These are phyloP conservation scores for Sechiopsis laciniata DNA, from an alignment of 306 rosid species.

Conservation along the genomic window DNA sequence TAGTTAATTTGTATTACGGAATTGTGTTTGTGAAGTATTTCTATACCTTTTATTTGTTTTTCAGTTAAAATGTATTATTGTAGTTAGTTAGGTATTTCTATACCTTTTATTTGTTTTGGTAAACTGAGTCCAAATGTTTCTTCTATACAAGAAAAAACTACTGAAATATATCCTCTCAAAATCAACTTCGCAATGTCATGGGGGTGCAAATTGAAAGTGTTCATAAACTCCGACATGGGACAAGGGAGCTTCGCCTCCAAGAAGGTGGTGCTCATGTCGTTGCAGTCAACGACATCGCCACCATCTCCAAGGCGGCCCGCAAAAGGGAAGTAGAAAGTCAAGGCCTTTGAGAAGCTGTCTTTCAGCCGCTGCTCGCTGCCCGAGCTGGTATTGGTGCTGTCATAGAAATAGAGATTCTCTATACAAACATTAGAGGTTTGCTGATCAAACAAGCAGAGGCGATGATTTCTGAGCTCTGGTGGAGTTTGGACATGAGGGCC, in stretches of 20 bases:
- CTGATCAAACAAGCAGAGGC: constrained; percentile 40
- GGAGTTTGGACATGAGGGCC: constrained; percentile 49
- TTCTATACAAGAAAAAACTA: too few species aligned
- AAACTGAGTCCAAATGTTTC: too few species aligned
- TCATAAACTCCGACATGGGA: constrained; percentile 28
- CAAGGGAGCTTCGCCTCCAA: constrained; percentile 21
- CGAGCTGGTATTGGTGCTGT: neutral
- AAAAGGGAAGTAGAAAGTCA: constrained; percentile 43
- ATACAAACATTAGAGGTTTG: constrained; percentile 19
- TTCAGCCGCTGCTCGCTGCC: constrained; percentile 26
- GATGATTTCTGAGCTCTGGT: constrained; percentile 23
- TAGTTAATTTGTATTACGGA: too few species aligned
- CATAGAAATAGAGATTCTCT: constrained; percentile 41
- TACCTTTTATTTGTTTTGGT: too few species aligned
- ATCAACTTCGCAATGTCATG: neutral
- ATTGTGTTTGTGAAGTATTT: too few species aligned
- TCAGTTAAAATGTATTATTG: too few species aligned
- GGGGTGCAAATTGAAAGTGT: constrained; percentile 11
- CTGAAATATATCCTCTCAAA: too few species aligned
- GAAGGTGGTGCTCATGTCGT: constrained; percentile 46
- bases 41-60: too few species aligned
- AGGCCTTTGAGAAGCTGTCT: constrained; percentile 34
- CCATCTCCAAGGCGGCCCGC: neutral
- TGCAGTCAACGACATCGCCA: neutral
- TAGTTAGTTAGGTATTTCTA: too few species aligned